Percentiles rank a stretch among this genome's conserved stretches.
Conservation (phyloP, 2,329 filamentous ascomycete genomes). For the Arthrobotrys sphaeroides region DNA sequence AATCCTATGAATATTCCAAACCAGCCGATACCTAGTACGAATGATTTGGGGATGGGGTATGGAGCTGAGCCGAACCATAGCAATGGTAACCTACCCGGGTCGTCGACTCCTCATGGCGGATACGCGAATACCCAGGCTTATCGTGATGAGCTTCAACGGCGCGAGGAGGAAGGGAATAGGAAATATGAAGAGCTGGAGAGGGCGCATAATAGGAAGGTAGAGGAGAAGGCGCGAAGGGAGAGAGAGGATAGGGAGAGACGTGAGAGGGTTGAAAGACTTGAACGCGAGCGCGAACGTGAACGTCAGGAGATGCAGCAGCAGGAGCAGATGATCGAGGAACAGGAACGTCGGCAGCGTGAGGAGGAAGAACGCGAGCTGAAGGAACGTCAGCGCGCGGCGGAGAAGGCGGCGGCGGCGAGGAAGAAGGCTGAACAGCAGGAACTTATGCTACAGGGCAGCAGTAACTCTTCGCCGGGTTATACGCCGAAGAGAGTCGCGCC, state of each 20-base stretch:
- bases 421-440: constrained; percentile 90
- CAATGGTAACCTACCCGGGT: constrained; percentile 26
- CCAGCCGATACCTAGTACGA: constrained; percentile 66
- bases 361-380: constrained; percentile 61
- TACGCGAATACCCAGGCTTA: constrained; percentile 57
- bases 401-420: constrained; percentile 66
- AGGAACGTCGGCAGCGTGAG: constrained; percentile 66
- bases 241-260: constrained; percentile 35
- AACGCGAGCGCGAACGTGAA: constrained; percentile 62
- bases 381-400: constrained; percentile 67
- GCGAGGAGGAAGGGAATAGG: constrained; percentile 44
- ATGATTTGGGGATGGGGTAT: constrained; percentile 60
- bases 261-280: constrained; percentile 31
- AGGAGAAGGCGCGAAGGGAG: constrained; percentile 49
- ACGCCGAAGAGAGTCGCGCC: constrained; percentile 87
- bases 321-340: constrained; percentile 58
- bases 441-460: constrained; percentile 69
- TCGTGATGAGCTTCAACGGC: constrained; percentile 60
- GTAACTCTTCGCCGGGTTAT: constrained; percentile 71
- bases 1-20: constrained; percentile 71
- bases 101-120: neutral
- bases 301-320: constrained; percentile 60
- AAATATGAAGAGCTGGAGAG: constrained; percentile 35
- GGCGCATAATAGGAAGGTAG: constrained; percentile 57
- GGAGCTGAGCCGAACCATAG: neutral